Conservation (phyloP, 116 monocot species). For the Phalaenopsis hybrid region DNA sequence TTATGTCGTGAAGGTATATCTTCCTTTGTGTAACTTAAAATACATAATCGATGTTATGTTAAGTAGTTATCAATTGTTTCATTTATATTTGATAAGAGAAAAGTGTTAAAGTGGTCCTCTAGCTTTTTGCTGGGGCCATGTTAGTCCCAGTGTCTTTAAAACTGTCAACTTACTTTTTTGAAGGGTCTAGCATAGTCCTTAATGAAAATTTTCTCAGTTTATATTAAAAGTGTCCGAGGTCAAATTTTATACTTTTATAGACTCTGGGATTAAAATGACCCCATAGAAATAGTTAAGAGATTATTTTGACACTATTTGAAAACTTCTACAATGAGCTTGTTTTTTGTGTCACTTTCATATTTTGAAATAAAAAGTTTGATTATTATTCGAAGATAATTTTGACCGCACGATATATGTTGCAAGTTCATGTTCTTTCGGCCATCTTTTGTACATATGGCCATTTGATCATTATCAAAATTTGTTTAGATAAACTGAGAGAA, state of each 20-base stretch:
- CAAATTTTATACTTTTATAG: no score
- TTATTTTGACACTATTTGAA: neutral
- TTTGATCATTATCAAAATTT: neutral
- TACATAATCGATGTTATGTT: neutral
- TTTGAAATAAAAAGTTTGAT: neutral
- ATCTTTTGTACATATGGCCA: neutral
- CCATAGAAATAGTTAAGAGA: no score
- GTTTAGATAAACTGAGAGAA: neutral
- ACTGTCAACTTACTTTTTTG: no score
- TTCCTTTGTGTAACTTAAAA: neutral
- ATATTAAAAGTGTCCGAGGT: no score
- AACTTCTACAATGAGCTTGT: neutral
- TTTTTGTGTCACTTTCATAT: neutral
- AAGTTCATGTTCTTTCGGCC: neutral
- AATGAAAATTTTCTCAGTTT: no score
- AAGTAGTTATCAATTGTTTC: neutral
- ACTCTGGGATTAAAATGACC: no score
- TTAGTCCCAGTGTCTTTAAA: no score
- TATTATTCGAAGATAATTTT: neutral
- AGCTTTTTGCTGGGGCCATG: no score
- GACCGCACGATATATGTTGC: neutral
- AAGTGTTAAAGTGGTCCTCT: no score
- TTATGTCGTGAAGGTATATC: constrained; percentile 86
- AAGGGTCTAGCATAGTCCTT: no score
- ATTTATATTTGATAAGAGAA: neutral